Conservation (phyloP, 768 basidiomycete genomes). For the Leccinellum albellum region DNA sequence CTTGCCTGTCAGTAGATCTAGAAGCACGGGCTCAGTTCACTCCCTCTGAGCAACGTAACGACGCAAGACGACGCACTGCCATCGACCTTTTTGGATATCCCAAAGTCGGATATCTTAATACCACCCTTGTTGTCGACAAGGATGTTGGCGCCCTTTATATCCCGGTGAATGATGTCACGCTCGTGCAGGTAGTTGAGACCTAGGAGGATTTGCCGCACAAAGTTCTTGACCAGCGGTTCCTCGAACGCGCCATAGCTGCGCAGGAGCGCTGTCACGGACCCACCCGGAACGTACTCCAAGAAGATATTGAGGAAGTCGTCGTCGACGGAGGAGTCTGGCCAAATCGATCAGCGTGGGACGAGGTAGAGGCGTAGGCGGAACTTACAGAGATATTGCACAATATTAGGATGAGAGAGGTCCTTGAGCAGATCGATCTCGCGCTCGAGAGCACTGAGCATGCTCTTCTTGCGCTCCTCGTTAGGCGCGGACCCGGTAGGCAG, state of each 20-base stretch:
- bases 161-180: slow-evolving; percentile 92
- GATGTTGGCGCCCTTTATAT: slow-evolving; percentile 99
- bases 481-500: slow-evolving; percentile 77
- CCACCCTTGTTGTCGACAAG: slow-evolving; percentile 97
- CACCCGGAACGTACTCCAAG: slow-evolving; percentile 94
- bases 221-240: slow-evolving; percentile 86
- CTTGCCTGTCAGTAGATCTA: slow-evolving; percentile 52
- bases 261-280: slow-evolving; percentile 85
- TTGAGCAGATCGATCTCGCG: slow-evolving; percentile 93
- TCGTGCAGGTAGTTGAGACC: slow-evolving; percentile 91
- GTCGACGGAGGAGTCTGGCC: slow-evolving; percentile 86
- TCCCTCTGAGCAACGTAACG: slow-evolving; percentile 29
- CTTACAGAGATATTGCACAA: slow-evolving; percentile 96
- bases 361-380: slow-evolving; percentile 5
- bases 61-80: slow-evolving; percentile 63
- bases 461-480: slow-evolving; percentile 90
- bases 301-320: slow-evolving; percentile 92
- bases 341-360: neutral
- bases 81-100: slow-evolving; percentile 96
- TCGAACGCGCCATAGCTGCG: slow-evolving; percentile 94
- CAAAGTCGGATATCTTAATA: slow-evolving; percentile 95
- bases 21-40: neutral
- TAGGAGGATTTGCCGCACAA: slow-evolving; percentile 85
- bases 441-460: slow-evolving; percentile 88
- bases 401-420: slow-evolving; percentile 90